Conservation (phyloP, 352 stramenopile species). For the Globisporangium paddicum region DNA sequence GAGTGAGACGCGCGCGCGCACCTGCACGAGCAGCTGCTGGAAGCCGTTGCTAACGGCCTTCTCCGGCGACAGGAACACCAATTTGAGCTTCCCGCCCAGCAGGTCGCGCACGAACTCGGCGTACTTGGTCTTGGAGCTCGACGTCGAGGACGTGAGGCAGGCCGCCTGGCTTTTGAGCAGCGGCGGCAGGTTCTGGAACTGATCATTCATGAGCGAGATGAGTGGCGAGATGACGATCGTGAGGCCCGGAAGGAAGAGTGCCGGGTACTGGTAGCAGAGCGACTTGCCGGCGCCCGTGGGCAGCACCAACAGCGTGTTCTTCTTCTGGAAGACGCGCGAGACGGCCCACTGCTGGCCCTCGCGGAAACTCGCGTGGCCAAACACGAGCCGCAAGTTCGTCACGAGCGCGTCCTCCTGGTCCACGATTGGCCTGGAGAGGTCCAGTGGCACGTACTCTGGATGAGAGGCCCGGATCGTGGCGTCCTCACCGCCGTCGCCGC, state of each 20-base stretch:
- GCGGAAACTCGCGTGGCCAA: slow-evolving; percentile 81
- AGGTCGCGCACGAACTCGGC: slow-evolving; percentile 64
- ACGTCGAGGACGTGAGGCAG: slow-evolving; percentile 42
- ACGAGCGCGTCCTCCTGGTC: slow-evolving; percentile 45
- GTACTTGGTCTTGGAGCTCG: slow-evolving; percentile 55
- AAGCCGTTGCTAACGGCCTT: slow-evolving; percentile 82
- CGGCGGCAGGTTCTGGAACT: slow-evolving; percentile 80
- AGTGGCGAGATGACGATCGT: slow-evolving; percentile 92
- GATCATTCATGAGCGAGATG: slow-evolving; percentile 93
- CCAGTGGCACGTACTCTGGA: slow-evolving; percentile 41
- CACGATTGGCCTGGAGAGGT: slow-evolving; percentile 39
- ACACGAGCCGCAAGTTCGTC: slow-evolving; percentile 79
- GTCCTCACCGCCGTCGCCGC: background rate
- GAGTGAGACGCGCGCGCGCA: slow-evolving; percentile 54
- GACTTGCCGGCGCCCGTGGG: slow-evolving; percentile 98
- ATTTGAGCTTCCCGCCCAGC: slow-evolving; percentile 50
- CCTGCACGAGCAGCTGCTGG: slow-evolving; percentile 46
- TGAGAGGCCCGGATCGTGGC: slow-evolving; percentile 1
- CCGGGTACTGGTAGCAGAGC: slow-evolving; percentile 96
- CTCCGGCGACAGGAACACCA: slow-evolving; percentile 92
- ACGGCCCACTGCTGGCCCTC: slow-evolving; percentile 82
- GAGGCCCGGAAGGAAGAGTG: slow-evolving; percentile 77
- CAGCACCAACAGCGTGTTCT: slow-evolving; percentile 90
- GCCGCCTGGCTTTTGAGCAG: slow-evolving; percentile 48
- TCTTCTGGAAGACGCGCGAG: slow-evolving; percentile 51